Evolutionary conservation across 2,329 filamentous ascomycete species (phyloP).

Genomic region (Paracoccidioides brasiliensis): DNA sequence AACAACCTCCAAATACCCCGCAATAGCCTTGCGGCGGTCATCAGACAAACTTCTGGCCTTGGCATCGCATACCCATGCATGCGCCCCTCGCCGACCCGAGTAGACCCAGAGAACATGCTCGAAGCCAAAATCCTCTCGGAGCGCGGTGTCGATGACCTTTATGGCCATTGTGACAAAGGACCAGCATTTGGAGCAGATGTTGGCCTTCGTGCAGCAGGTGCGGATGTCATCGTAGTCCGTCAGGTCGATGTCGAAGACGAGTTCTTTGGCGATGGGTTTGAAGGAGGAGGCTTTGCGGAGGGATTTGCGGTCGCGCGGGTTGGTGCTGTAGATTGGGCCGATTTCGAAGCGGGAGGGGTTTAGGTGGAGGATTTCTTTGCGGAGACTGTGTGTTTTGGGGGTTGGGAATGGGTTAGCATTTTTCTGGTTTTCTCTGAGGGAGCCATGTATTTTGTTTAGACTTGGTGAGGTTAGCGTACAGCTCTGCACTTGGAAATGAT

Average conservation of each 20-base stretch:
- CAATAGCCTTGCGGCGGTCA: slow-evolving; percentile 68
- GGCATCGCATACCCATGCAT: slow-evolving; percentile 96
- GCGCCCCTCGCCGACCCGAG: slow-evolving; percentile 86
- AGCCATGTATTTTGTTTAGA: slow-evolving; percentile 30
- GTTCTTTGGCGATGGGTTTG: slow-evolving; percentile 76
- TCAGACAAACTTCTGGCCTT: slow-evolving; percentile 76
- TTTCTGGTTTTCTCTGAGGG: slow-evolving; percentile 61
- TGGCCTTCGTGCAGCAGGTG: slow-evolving; percentile 86
- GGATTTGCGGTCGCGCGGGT: slow-evolving; percentile 85
- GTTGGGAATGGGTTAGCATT: no score
- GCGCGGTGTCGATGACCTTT: slow-evolving; percentile 73
- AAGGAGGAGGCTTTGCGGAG: slow-evolving; percentile 70
- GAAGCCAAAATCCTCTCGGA: slow-evolving; percentile 93
- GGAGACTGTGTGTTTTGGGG: slow-evolving; percentile 43
- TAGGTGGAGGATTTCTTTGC: slow-evolving; percentile 78
- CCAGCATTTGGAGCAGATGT: slow-evolving; percentile 92
- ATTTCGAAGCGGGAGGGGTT: slow-evolving; percentile 96
- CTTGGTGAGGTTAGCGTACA: slow-evolving; percentile 28
- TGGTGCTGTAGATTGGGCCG: slow-evolving; percentile 88
- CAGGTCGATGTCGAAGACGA: slow-evolving; percentile 99
- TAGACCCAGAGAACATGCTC: slow-evolving; percentile 98
- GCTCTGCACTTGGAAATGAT: slow-evolving; percentile 55
- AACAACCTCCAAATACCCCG: slow-evolving; percentile 81
- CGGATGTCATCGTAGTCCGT: slow-evolving; percentile 97
- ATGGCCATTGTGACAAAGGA: slow-evolving; percentile 96